Conservation (phyloP, 306 rosid genomes). For the Luffa acutangula region DNA sequence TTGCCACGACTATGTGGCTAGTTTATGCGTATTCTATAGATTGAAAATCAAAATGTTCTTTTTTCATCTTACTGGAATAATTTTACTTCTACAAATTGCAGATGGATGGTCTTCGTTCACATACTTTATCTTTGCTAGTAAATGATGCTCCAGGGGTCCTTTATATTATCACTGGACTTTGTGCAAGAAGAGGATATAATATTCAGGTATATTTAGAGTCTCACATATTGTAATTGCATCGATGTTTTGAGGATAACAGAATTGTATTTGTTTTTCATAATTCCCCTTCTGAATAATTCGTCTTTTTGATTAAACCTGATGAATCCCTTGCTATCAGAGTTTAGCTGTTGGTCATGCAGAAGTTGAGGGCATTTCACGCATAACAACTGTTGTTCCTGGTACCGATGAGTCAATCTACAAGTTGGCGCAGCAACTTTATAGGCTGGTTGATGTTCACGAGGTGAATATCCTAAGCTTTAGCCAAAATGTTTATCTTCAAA, state of each 20-base stretch:
- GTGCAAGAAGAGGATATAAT: constrained; percentile 53
- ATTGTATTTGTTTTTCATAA: neutral
- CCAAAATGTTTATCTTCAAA: neutral
- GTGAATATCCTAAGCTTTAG: constrained; percentile 8
- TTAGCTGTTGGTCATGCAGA: constrained; percentile 55
- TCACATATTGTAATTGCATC: neutral
- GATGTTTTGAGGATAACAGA: neutral
- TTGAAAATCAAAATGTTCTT: neutral
- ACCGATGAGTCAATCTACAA: constrained; percentile 37
- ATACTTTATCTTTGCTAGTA: constrained; percentile 48
- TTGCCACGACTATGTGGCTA: neutral
- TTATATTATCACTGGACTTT: constrained; percentile 42
- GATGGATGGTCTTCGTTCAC: constrained; percentile 41
- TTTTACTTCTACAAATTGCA: constrained; percentile 13
- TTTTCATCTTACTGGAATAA: neutral
- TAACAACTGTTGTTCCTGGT: constrained; percentile 56
- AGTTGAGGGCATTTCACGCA: constrained; percentile 46
- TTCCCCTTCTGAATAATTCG: neutral
- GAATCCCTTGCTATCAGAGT: constrained; percentile 24
- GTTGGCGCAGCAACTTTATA: constrained; percentile 49
- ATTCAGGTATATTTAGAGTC: constrained; percentile 38
- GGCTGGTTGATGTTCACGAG: constrained; percentile 45
- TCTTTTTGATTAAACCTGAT: neutral
- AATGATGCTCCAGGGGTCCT: constrained; percentile 46
- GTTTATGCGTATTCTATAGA: neutral